These are phyloP conservation scores for Licmophora abbreviata DNA, from an alignment of 108 stramenopile genomes.

Conservation along the genomic window DNA sequence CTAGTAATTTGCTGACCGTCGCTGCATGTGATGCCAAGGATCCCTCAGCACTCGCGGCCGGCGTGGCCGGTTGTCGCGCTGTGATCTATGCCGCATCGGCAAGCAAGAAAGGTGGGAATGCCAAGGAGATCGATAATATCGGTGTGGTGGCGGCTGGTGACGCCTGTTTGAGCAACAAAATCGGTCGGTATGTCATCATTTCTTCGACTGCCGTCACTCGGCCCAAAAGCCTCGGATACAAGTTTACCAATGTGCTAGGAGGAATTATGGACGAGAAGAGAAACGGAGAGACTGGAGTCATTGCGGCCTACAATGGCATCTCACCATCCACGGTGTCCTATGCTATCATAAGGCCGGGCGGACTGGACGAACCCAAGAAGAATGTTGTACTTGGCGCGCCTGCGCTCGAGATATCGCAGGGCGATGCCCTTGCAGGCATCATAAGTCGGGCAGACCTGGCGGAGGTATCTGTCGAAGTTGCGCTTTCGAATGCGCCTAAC, in stretches of 20 bases:
- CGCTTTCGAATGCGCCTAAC: slow-evolving; percentile 16
- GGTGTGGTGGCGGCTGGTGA: slow-evolving; percentile 30
- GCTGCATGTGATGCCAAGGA: slow-evolving; percentile 21
- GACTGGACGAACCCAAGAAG: slow-evolving; percentile 21
- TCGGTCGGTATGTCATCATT: slow-evolving; percentile 28
- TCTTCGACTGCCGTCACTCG: slow-evolving; percentile 33
- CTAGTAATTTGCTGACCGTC: slow-evolving; percentile 10
- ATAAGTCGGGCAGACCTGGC: slow-evolving; percentile 42
- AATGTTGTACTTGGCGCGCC: slow-evolving; percentile 22
- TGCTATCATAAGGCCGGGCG: slow-evolving; percentile 47
- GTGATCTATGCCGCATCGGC: slow-evolving; percentile 52
- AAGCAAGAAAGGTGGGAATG: slow-evolving; percentile 28
- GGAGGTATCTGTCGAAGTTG: slow-evolving; percentile 27
- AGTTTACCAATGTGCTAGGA: slow-evolving; percentile 29
- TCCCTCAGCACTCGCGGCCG: slow-evolving; percentile 8
- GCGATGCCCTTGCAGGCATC: slow-evolving; percentile 38
- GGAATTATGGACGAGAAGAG: slow-evolving; percentile 44
- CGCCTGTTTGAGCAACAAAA: slow-evolving; percentile 15
- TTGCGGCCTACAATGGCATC: slow-evolving; percentile 4
- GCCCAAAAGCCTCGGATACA: slow-evolving; percentile 31
- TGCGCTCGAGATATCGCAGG: slow-evolving; percentile 37
- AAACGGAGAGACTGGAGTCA: slow-evolving; percentile 15
- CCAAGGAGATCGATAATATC: slow-evolving; percentile 19
- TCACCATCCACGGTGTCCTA: slow-evolving; percentile 5
- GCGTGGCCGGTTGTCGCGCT: slow-evolving; percentile 18